Base-by-base conservation (phyloP, 768 basidiomycete species). In the Inosperma sp. region DNA sequence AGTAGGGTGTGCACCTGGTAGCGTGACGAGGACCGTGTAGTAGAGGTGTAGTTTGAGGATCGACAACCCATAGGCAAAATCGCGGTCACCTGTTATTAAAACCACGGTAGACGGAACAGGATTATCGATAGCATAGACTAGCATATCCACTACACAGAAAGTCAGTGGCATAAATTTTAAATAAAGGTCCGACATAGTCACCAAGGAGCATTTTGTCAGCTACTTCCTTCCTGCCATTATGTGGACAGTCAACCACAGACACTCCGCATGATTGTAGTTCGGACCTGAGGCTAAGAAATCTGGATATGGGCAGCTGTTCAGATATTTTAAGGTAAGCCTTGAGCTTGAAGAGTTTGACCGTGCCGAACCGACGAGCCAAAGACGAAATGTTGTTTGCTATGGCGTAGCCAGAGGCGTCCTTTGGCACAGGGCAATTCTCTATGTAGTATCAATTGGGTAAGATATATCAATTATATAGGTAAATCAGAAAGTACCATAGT, bases 221-320 rank as follows among this genome's bases (percentile, higher is more conserved):
- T 5, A 72, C 74, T 42, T 69, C 65, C 35, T 69, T 69, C 19
- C 63, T 58, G 33, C 65, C 66, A 51, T 65, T 61, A 41, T 66
- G 65, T 9, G 70, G 68, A 49, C 68, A 73, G 41, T 73, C 68
- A 14, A 65, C 67, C 36, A 73, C 52, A 9, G 69, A 78, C 19
- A 65, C 74, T 3, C 78, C 77, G 14, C 76, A 78, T 4, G 70
- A 64, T 48, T 78, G 75, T 1, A 80, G 62, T 49, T 79, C 71
- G 7, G 70, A 68, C 25, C 72, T 65, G 3, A 73, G 52, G n/a
- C 39, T 54, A 13, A 41, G 39, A n/a, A n/a, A n/a, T n/a, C n/a
- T n/a, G n/a, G n/a, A n/a, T n/a, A n/a, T n/a, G n/a, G n/a, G n/a
- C n/a, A n/a, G n/a, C 14, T 66, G 63, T 51, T 68, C 69, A 29